These are phyloP conservation scores for Leccinum griseonigrum DNA, from an alignment of 1,284 basidiomycete species.

Conservation along the genomic window DNA sequence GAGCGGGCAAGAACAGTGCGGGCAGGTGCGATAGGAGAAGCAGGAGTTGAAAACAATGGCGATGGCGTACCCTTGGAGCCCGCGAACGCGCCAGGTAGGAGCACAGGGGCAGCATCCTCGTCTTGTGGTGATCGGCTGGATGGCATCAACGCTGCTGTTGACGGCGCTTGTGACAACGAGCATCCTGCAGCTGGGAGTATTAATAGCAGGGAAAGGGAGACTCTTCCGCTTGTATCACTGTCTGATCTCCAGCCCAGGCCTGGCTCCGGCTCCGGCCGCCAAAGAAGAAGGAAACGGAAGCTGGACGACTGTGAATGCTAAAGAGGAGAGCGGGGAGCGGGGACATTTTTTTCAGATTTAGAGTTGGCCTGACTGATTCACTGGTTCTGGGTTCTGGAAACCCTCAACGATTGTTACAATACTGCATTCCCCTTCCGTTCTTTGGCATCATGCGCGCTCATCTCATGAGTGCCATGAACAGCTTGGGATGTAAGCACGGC, in stretches of 20 bases:
- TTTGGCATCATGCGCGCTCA: neutral
- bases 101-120: neutral
- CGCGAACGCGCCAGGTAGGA: neutral
- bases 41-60: neutral
- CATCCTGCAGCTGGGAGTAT: neutral
- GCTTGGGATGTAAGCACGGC: neutral
- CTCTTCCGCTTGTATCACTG: too few species aligned
- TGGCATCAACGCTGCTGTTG: neutral
- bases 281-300: conserved; percentile 24
- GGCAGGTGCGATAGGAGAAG: neutral
- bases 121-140: neutral
- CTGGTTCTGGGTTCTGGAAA: neutral
- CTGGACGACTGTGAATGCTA: conserved; percentile 17
- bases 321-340: neutral
- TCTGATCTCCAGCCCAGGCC: neutral
- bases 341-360: neutral
- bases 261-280: conserved; percentile 4
- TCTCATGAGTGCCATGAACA: neutral
- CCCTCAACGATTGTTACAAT: neutral
- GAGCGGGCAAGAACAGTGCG: neutral
- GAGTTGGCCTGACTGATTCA: neutral
- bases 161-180: neutral
- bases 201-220: neutral
- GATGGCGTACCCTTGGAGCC: neutral
- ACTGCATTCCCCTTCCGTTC: neutral